Evolutionary conservation across 2,329 filamentous ascomycete genomes (phyloP).

Genomic region (Monilinia aucupariae): DNA sequence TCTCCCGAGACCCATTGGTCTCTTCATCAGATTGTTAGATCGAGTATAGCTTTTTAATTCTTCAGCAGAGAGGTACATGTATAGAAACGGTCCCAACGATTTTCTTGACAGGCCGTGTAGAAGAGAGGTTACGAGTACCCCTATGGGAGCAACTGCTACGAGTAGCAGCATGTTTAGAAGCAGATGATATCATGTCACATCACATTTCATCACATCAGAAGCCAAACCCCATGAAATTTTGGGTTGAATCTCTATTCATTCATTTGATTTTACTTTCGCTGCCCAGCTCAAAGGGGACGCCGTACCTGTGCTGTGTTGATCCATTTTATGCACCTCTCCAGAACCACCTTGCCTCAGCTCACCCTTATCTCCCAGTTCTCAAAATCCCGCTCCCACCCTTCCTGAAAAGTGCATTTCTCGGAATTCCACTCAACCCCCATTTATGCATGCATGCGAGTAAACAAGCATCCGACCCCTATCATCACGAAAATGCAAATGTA

Average conservation of each 20-base stretch:
- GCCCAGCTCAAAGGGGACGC: background rate
- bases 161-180: background rate
- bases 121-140: too few relatives aligned
- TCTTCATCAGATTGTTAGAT: too few relatives aligned
- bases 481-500: conserved; percentile 1
- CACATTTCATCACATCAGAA: background rate
- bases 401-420: background rate
- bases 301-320: background rate
- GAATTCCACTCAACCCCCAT: background rate
- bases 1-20: too few relatives aligned
- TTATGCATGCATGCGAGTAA: background rate
- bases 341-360: background rate
- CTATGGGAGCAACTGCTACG: too few relatives aligned
- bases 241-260: background rate
- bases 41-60: too few relatives aligned
- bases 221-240: background rate
- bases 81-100: too few relatives aligned
- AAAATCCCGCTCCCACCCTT: background rate
- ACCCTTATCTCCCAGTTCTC: background rate
- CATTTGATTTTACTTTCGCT: background rate
- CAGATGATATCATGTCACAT: background rate
- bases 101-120: too few relatives aligned
- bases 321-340: background rate
- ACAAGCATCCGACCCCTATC: background rate
- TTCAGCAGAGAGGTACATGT: too few relatives aligned